phyloP scores from a whole-genome alignment of 2,329 filamentous ascomycete genomes.

The Fusarium denticulatum region DNA sequence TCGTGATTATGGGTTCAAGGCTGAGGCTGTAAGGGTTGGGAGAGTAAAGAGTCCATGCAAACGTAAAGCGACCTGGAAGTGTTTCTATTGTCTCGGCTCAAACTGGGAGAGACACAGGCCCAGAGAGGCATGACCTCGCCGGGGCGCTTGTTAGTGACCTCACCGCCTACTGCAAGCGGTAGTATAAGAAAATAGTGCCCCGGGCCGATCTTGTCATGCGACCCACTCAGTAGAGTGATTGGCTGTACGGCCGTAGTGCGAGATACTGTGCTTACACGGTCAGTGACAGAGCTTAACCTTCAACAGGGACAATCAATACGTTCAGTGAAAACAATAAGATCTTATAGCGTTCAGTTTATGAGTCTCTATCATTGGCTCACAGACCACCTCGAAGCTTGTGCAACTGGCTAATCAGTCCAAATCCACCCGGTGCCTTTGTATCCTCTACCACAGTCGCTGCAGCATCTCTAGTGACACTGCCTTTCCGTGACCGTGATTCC shows the following conservation, averaged over 20 bases:
- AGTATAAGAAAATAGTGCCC: slow-evolving; percentile 27
- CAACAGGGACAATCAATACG: not conserved
- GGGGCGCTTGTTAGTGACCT: slow-evolving; percentile 21
- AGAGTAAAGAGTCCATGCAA: slow-evolving; percentile 19
- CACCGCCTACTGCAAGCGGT: slow-evolving; percentile 40
- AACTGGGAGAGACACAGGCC: slow-evolving; percentile 14
- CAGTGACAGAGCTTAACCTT: not conserved
- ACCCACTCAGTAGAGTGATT: slow-evolving; percentile 20
- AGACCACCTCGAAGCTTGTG: slow-evolving; percentile 68
- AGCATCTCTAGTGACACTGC: slow-evolving; percentile 45
- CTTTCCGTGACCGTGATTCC: slow-evolving; percentile 51
- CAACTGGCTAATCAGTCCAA: slow-evolving; percentile 70
- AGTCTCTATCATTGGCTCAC: slow-evolving; percentile 40
- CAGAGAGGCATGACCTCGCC: slow-evolving; percentile 37
- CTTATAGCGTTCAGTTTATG: not conserved
- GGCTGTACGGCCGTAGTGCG: not conserved
- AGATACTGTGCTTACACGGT: slow-evolving; percentile 10
- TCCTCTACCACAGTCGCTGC: slow-evolving; percentile 48
- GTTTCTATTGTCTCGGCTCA: slow-evolving; percentile 28
- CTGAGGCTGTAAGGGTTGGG: slow-evolving; percentile 17
- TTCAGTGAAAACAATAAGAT: not conserved
- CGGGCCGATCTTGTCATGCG: slow-evolving; percentile 9
- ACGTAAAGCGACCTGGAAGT: not conserved
- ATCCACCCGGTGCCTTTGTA: slow-evolving; percentile 59
- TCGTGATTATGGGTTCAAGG: not conserved